Base-by-base conservation (phyloP, 306 rosid species). In the Medicago arabica region DNA sequence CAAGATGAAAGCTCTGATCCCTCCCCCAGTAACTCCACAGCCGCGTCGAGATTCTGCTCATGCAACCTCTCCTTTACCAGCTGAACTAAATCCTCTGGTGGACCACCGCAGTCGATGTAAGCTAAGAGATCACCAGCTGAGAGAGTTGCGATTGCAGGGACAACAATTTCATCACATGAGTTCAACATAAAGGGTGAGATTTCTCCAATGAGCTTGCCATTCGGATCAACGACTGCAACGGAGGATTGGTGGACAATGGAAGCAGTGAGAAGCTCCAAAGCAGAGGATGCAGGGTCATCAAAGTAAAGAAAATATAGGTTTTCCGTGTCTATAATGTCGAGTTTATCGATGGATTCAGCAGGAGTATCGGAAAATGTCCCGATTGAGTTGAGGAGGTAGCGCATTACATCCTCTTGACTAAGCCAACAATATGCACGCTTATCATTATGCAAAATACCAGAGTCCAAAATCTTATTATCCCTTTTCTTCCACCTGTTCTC, bases 391-490 rank as follows among this genome's bases (percentile, higher is more conserved):
- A 95, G 86, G 14, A 95, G 98, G 80, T 83, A 85, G 18, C 99
- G 92, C 66, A 95, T 82, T 23, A 95, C 65, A 68, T 95, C 98
- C 82, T 95, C 99, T 61, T 89, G 96, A n/a, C 89, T 81, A 44
- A 95, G 80, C 97, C 99, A 95, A 79, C 99, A 92, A 69, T 86
- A 95, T 39, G 77, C 79, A 1, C 18, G 78, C 34, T 72, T 65
- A 71, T 87, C 77, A 68, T 82, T 68, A 76, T 90, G 92, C n/a
- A 71, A 13, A 5, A 0, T 46, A 3, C 80, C 69, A 0, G 80
- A n/a, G 11, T 86, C 85, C 43, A 68, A 47, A 58, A 55, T 67
- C 36, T 82, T 59, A 4, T 63, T 34, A 2, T 76, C 82, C 80
- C 21, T 85, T 14, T 58, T 84, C 71, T 81, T 84, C 49, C 82